A percentile compares a stretch with the other conserved stretches of the same genome.
Conservation (phyloP, 768 basidiomycete species). For the Tylopilus sp. region DNA sequence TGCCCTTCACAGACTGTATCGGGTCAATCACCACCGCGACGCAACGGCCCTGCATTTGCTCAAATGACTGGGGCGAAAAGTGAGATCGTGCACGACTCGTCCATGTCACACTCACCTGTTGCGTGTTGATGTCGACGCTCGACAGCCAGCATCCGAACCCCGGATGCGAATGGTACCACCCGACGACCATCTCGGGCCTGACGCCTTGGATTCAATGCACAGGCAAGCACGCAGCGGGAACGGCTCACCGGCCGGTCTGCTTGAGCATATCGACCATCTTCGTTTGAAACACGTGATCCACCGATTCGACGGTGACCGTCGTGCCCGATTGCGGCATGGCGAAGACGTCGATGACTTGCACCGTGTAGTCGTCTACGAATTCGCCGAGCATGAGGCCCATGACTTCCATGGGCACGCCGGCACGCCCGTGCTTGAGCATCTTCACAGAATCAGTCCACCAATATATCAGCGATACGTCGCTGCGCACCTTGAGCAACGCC, state of each 20-base stretch:
- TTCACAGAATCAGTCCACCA: slow-evolving; percentile 32
- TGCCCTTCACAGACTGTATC: slow-evolving; percentile 97
- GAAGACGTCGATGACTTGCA: slow-evolving; percentile 94
- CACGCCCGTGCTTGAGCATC: slow-evolving; percentile 99
- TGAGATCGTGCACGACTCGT: slow-evolving; percentile 12
- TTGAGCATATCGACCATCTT: slow-evolving; percentile 99
- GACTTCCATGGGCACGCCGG: slow-evolving; percentile 99
- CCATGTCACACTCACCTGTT: slow-evolving; percentile 58
- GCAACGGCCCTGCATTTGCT: slow-evolving; percentile 87
- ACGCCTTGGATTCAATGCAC: slow-evolving; percentile 3
- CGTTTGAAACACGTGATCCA: slow-evolving; percentile 97
- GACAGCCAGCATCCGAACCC: slow-evolving; percentile 99
- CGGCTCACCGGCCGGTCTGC: slow-evolving; percentile 88
- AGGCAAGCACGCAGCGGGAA: slow-evolving; percentile 3
- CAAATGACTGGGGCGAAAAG: slow-evolving; percentile 72
- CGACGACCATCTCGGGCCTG: slow-evolving; percentile 96
- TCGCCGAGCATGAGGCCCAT: slow-evolving; percentile 98
- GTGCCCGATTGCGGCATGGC: slow-evolving; percentile 99
- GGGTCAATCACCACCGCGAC: slow-evolving; percentile 98
- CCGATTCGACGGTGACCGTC: slow-evolving; percentile 95
- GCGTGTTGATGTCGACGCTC: slow-evolving; percentile 98
- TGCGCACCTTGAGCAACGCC: slow-evolving; percentile 86
- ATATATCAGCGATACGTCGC: neutral
- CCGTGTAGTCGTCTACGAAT: slow-evolving; percentile 96
- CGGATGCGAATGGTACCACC: slow-evolving; percentile 99